Evolutionary conservation across 2,329 filamentous ascomycete species (phyloP), one percentile per base, ranked within the genome.

Genomic region (Diaporthe ilicicola): DNA sequence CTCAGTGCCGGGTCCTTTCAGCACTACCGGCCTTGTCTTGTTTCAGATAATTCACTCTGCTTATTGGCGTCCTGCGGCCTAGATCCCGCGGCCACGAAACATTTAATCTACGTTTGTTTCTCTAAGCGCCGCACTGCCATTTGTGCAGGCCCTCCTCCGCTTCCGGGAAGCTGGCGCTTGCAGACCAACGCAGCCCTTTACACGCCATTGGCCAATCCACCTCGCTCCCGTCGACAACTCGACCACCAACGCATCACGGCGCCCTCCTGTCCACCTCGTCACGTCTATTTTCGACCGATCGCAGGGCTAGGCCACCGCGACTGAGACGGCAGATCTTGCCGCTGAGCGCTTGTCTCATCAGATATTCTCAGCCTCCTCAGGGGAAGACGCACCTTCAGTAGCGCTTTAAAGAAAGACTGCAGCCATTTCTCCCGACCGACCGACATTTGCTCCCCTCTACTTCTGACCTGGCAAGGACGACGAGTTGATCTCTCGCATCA

Each of bases 401-500:
- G 48, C 42, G 46, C 48, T 27, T 67, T 54, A 70, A 54, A 72
- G 51, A 62, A 34, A 62, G 51, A 61, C 67, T 53, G 39, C 50
- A 34, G 46, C 46, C 59, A 37, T 27, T 55, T 68, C 53, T 39
- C 50, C 27, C 65, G 29, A 39, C 42, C 64, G 34, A 64, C 29
- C 4, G 19, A 42, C 42, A 34, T 15, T 46, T n/a, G n/a, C n/a
- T 34, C 42, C 24, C 4, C 15, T 51, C 62, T 15, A 15, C 44
- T 37, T 71, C 17, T 44, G 17, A 24, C 51, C 42, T 29, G 29
- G 44, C 29, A 39, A 56, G 9, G 44, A 69, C 65, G 55, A 64
- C 62, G 73, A 77, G 74, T 76, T 75, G 70, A 75, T 54, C 68
- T 74, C 74, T 44, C 71, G 34, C 59, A 48, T 69, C 51, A 72